phyloP scores from a whole-genome alignment of 768 basidiomycete genomes.

The Panaeolus cyanescens region DNA sequence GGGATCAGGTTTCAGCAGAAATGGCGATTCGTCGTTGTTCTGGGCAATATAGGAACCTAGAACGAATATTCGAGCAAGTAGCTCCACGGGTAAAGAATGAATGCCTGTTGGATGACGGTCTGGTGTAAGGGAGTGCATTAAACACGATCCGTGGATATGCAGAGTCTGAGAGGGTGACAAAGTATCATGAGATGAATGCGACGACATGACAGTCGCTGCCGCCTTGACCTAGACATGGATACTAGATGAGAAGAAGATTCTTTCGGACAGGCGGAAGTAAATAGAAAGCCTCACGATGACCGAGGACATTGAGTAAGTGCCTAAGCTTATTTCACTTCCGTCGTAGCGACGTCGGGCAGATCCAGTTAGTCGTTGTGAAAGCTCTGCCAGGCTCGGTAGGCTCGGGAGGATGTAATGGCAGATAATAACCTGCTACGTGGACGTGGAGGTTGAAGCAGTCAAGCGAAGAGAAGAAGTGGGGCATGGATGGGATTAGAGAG shows the following conservation, averaged over 20 bases:
- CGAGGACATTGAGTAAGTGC: slow-evolving; percentile 2
- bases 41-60: slow-evolving; percentile 49
- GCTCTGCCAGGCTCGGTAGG: neutral
- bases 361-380: neutral
- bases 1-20: slow-evolving; percentile 50
- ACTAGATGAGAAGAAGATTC: neutral
- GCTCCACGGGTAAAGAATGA: slow-evolving; percentile 56
- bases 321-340: neutral
- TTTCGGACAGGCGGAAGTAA: neutral
- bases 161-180: neutral
- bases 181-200: neutral
- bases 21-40: slow-evolving; percentile 47
- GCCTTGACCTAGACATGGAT: slow-evolving; percentile 1
- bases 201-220: neutral
- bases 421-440: neutral
- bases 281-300: slow-evolving; percentile 1
- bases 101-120: slow-evolving; percentile 29
- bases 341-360: neutral
- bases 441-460: neutral
- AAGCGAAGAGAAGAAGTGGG: slow-evolving; percentile 3
- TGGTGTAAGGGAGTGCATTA: neutral
- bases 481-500: slow-evolving; percentile 18
- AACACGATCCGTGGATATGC: neutral
- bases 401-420: neutral
- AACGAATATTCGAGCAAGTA: slow-evolving; percentile 57